Evolutionary conservation across 106 monocot genomes (phyloP), one percentile per base, ranked within the genome.

Genomic region (Vanilla planifolia): DNA sequence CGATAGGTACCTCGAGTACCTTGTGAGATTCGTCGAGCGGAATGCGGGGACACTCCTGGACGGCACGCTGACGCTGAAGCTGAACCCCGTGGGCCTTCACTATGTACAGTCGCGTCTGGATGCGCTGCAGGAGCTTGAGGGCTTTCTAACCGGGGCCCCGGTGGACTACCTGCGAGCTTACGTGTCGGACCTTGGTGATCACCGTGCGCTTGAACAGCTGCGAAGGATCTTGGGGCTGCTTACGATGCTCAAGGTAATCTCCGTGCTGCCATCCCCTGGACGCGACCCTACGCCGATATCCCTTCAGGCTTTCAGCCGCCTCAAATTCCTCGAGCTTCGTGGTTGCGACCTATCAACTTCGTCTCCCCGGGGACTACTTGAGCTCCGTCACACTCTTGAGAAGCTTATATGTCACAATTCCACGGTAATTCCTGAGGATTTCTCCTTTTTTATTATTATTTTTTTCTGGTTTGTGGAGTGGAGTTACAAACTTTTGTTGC

Each of bases 91-190:
- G 40, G 96, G 96, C 4, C 87, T 98, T 56, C 84, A 68, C 79
- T 98, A 98, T 70, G 84, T 98, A 13, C 87, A 91, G 19, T 84
- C 91, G 29, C 86, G 96, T 17, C 81, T 98, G 21, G 96, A 87
- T 28, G 75, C 91, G 44, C 64, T 98, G 28, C 59, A 62, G 48
- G 96, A 98, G 70, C 74, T 98, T 27, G 91, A 98, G 61, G 68
- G 67, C 2, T 58, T 98, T 24, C 71, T 86, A 28, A 69, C 81
- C 37, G 68, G 60, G 6, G 91, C 96, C 22, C 96, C 96, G 3
- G 91, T 98, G 17, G 96, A 98, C 50, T 98, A 91, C 69, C 84
- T 98, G 21, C 83, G 96, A 24, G 87, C 84, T 16, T 98, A 98
- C 65, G 88, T 98, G 25, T 84, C 96, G 40, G 96, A 98, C 63